Evolutionary conservation across 2,329 filamentous ascomycete species (phyloP).

Genomic region (Penicillium sp.): DNA sequence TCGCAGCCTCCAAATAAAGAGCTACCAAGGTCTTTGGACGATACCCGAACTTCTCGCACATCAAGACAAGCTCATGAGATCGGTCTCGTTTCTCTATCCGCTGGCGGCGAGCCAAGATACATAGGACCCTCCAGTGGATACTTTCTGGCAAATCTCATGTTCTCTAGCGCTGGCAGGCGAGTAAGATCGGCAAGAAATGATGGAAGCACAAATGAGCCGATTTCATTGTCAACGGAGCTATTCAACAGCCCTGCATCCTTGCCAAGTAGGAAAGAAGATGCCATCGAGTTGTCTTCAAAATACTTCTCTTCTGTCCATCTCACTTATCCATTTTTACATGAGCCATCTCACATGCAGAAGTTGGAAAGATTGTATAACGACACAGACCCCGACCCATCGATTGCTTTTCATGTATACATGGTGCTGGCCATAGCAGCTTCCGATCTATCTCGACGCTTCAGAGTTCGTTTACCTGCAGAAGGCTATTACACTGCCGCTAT

Average conservation of each 20-base stretch:
- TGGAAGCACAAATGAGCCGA: constrained; percentile 15
- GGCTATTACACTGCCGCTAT: constrained; percentile 56
- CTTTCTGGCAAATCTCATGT: constrained; percentile 56
- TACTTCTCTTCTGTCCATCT: constrained; percentile 57
- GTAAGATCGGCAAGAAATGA: constrained; percentile 9
- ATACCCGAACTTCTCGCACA: constrained; percentile 11
- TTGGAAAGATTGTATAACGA: constrained; percentile 44
- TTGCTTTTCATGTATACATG: constrained; percentile 57
- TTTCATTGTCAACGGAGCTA: constrained; percentile 29
- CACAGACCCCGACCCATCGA: constrained; percentile 32
- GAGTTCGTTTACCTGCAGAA: constrained; percentile 52
- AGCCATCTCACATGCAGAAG: constrained; percentile 44
- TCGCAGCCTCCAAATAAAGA: constrained; percentile 17
- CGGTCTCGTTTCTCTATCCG: constrained; percentile 56
- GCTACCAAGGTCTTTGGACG: not conserved
- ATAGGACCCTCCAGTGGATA: constrained; percentile 62
- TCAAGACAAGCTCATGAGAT: constrained; percentile 54
- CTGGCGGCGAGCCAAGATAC: constrained; percentile 54
- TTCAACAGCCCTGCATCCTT: constrained; percentile 35
- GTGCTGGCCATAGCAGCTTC: constrained; percentile 57
- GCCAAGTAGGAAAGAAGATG: constrained; percentile 40
- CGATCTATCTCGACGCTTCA: constrained; percentile 50
- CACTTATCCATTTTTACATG: constrained; percentile 57
- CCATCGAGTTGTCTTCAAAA: constrained; percentile 47
- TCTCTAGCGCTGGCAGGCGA: constrained; percentile 43